Evolutionary conservation across 768 basidiomycete species (phyloP), one percentile per base, ranked within the genome.

Genomic region (Collybiopsis confluens): DNA sequence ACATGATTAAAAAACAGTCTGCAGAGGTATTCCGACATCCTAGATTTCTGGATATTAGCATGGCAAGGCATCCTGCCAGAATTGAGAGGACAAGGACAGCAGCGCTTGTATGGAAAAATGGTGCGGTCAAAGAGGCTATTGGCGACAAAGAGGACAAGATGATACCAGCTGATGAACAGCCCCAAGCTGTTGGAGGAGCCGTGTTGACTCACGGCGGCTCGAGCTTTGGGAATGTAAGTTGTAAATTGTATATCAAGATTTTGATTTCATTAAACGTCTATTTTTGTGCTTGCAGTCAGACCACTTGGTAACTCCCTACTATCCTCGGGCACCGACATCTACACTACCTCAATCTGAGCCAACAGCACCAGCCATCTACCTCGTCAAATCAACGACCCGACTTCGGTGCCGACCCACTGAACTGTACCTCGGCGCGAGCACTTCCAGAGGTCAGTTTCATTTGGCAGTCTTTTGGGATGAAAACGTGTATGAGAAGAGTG

Each of bases 1-100:
- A 58, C 33, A 54, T 64, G 38, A 65, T 76, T 23, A 69, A 73
- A 59, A 60, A 63, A 21, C 74, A 78, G 54, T 61, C 73, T 0
- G 58, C 56, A 4, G 55, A 56, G 1, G 62, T 63, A n/a, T 58
- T 76, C 0, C 64, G 60, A 1, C 74, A 81, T 53, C 82, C 80
- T 1, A 62, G 82, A 23, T 72, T 78, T 43, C 60, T 75, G 37
- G 79, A 82, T 48, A 64, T 81, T 4, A 60, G 62, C 2, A 61
- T 45, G 0, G 61, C 67, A 4, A 57, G 58, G 11, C 52, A 67
- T 1, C 61, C 64, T 38, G 57, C 54, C 5, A 66, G 66, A 2
- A 45, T 73, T 8, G 56, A 65, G 15, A 59, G 64, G 50, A 61
- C 61, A 48, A 65, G 61, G 49, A 59, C 20, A 8, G 50, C 58